Evolutionary conservation across 805 yeast species (phyloP), one percentile per base, ranked within the genome.

Genomic region (Komagataella populi): DNA sequence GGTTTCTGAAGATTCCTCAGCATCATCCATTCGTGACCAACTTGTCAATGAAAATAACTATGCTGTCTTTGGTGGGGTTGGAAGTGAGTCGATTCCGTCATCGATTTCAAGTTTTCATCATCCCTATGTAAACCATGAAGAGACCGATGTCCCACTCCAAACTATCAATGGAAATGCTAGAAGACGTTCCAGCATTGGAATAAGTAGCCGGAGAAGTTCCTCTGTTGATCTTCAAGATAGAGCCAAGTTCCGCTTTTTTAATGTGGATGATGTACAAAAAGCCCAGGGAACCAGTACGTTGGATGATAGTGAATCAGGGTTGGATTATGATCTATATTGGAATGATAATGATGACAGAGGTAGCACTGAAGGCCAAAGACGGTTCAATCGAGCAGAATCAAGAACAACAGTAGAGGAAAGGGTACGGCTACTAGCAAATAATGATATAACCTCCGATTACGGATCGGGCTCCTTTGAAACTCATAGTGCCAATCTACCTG

Each of bases 201-300:
- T 43, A 16, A 48, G 23, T 14, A 23, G 24, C 14, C 43, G 51
- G 17, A 49, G 23, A 6, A 44, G 23, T n/a, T 65, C 73, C 3
- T 59, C 65, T 6, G 60, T 58, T n/a, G 72, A 76, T 48, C 58
- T 64, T 47, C 63, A 60, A 24, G 70, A 65, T 48, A 54, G 69
- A 16, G 62, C 70, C 12, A 71, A 81, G 51, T 91, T 93, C 69
- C 77, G 80, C 54, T 91, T 90, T 63, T 91, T 91, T 66, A 80
- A 91, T 8, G 72, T 84, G 3, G 87, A 85, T 52, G 93, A 88
- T 57, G 83, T 91, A 48, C 90, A 84, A 59, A 72, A 76, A 49
- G 97, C 98, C 0, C 93, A 86, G 51, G 96, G 96, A 48, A 70
- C 91, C 1, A 86, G 96, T 1, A 83, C 91, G 2, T 62, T 83